Evolutionary conservation across 495 filamentous ascomycete genomes (phyloP), one percentile per base, ranked within the genome.

Genomic region (Corynascus novoguineensis): DNA sequence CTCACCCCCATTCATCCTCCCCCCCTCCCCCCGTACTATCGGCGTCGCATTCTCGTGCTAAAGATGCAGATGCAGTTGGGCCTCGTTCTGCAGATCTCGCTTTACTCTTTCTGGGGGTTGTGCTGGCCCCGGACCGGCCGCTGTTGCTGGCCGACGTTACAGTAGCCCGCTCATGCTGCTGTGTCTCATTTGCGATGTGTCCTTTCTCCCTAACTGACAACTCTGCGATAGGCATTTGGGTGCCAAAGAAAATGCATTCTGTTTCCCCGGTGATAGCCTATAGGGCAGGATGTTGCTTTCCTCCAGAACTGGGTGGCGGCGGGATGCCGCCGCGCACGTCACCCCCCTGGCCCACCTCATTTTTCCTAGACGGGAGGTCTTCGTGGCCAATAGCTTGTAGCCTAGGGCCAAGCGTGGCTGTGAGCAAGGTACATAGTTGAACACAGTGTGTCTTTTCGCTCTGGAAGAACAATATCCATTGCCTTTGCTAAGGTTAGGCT

Each of bases 11-110:
- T n/a, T 21, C 17, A 24, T 31, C 9, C 29, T 35, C 34, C 21
- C 35, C 11, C 50, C 5, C 34, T 38, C 35, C 37, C 37, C 35
- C 37, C 17, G 14, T 17, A 27, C 14, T 17, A n/a, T 32, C 38
- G 50, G 25, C n/a, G 55, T 50, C 44, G 34, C 28, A 50, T 44
- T 50, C 12, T 34, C 3, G n/a, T 9, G n/a, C 29, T 44, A 25
- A n/a, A 41, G 45, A 41, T 57, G 47, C 55, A 50, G 17, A 42
- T 50, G 55, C 45, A 44, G 55, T 57, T 57, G 55, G 55, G 24
- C 46, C n/a, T n/a, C 17, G 17, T 7, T 8, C 22, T 50, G 55
- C 55, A 57, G 45, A 34, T 57, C 46, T 50, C 25, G 21, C 55
- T 41, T 58, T 58, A 45, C 55, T 48, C 48, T 50, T 58, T 52